phyloP scores from a whole-genome alignment of 345 rosid genomes.

The Clarkia xantiana region DNA sequence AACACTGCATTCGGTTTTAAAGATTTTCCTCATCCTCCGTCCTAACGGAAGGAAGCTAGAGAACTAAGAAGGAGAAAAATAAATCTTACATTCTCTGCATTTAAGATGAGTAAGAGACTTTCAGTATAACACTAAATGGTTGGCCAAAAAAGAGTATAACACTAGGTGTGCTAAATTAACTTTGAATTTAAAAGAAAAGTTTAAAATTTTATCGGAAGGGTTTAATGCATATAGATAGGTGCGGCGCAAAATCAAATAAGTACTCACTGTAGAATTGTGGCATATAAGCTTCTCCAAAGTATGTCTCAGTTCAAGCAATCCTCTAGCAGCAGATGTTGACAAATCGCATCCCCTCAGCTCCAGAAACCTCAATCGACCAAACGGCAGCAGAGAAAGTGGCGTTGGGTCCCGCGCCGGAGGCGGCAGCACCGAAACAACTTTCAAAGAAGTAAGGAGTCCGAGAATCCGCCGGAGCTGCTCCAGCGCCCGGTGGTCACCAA shows the following conservation, averaged over 20 bases:
- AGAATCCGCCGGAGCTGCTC: conserved; percentile 92
- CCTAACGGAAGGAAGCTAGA: no score
- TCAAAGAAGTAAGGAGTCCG: conserved; percentile 59
- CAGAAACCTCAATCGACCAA: conserved; percentile 55
- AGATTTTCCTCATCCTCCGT: no score
- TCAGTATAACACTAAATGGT: no score
- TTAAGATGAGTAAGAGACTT: no score
- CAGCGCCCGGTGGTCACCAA: conserved; percentile 88
- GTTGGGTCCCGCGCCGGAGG: conserved; percentile 79
- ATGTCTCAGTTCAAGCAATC: conserved; percentile 73
- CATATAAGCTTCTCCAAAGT: conserved; percentile 87
- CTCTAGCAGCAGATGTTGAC: conserved; percentile 83
- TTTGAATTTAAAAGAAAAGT: no score
- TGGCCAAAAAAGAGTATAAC: no score
- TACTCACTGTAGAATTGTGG: conserved; percentile 88
- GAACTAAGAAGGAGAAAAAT: no score
- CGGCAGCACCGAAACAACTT: conserved; percentile 71
- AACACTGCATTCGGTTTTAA: no score
- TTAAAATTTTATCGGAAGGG: no score
- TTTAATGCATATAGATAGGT: no score
- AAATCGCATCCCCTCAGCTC: conserved; percentile 91
- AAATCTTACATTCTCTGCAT: no score
- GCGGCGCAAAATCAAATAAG: not conserved
- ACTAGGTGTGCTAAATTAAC: no score
- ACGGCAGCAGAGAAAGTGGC: conserved; percentile 73